Evolutionary conservation across 2,329 filamentous ascomycete species (phyloP).

Genomic region (Uncinocarpus reesii): DNA sequence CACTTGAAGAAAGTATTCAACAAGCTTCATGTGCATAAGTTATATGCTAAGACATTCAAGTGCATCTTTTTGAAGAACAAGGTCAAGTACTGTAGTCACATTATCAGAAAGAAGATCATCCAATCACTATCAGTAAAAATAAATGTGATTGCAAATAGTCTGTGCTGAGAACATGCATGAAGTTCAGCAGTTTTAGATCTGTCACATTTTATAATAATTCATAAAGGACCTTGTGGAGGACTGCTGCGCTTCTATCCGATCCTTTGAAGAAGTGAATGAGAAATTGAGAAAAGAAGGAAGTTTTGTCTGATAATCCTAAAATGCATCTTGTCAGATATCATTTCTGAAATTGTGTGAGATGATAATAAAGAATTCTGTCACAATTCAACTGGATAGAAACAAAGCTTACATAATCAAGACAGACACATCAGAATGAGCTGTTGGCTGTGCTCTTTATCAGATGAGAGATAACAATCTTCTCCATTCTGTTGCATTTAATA

Average conservation of each 20-base stretch:
- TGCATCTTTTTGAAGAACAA: neutral
- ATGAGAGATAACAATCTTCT: neutral
- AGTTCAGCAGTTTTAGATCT: neutral
- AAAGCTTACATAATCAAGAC: conserved; percentile 1
- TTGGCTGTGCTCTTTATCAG: neutral
- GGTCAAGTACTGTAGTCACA: neutral
- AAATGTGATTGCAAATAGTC: neutral
- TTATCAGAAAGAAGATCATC: neutral
- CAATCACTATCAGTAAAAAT: neutral
- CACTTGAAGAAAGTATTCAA: neutral
- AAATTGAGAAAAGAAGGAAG: neutral
- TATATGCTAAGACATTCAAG: neutral
- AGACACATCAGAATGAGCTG: neutral
- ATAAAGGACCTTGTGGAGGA: neutral
- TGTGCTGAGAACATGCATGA: neutral
- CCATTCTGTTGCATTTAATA: neutral
- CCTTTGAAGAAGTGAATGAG: neutral
- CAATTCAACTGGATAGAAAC: neutral
- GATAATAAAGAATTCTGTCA: neutral
- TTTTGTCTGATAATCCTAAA: neutral
- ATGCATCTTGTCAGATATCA: neutral
- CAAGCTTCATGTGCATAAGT: neutral
- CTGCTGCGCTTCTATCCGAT: neutral
- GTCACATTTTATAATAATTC: neutral
- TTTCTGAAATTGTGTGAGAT: neutral